A percentile compares a stretch with the other conserved stretches of the same genome.
phyloP scores from a whole-genome alignment of 106 monocot genomes.

The Dioscorea zingiberensis region DNA sequence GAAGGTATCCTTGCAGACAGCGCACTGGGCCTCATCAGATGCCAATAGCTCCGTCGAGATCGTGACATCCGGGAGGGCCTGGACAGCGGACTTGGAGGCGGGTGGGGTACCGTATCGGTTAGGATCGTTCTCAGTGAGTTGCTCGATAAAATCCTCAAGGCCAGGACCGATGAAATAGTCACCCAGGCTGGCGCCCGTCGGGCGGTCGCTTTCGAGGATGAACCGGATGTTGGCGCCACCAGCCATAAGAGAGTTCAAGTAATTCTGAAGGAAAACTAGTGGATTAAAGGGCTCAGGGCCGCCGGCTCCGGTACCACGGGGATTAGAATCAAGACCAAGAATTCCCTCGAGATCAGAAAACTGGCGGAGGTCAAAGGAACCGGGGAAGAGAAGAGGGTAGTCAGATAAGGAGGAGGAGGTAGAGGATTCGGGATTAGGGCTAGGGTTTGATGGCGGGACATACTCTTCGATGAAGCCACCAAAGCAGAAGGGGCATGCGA shows the following conservation, averaged over 20 bases:
- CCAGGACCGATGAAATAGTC: conserved; percentile 63
- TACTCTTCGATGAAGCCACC: conserved; percentile 86
- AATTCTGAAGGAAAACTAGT: conserved; percentile 36
- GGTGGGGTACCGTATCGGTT: conserved; percentile 91
- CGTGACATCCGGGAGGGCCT: conserved; percentile 42
- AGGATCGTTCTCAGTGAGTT: conserved; percentile 86
- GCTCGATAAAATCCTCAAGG: conserved; percentile 80
- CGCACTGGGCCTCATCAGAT: conserved; percentile 65
- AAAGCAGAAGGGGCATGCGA: conserved; percentile 68
- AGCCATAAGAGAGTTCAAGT: conserved; percentile 18
- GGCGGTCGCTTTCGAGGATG: conserved; percentile 37
- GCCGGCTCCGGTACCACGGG: neutral
- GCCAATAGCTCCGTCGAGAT: conserved; percentile 33
- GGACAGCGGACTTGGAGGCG: conserved; percentile 61
- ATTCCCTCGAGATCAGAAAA: conserved; percentile 23
- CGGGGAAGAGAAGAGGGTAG: neutral
- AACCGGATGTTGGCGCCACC: conserved; percentile 77
- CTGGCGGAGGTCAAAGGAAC: conserved; percentile 23
- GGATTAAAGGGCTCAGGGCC: conserved; percentile 35
- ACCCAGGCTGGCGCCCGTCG: conserved; percentile 39
- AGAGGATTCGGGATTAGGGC: conserved; percentile 1
- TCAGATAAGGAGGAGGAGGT: neutral
- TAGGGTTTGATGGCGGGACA: conserved; percentile 23
- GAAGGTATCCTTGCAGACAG: conserved; percentile 87
- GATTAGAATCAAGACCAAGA: conserved; percentile 11